phyloP scores from a whole-genome alignment of 306 rosid genomes.

The Lathyrus sativus region DNA sequence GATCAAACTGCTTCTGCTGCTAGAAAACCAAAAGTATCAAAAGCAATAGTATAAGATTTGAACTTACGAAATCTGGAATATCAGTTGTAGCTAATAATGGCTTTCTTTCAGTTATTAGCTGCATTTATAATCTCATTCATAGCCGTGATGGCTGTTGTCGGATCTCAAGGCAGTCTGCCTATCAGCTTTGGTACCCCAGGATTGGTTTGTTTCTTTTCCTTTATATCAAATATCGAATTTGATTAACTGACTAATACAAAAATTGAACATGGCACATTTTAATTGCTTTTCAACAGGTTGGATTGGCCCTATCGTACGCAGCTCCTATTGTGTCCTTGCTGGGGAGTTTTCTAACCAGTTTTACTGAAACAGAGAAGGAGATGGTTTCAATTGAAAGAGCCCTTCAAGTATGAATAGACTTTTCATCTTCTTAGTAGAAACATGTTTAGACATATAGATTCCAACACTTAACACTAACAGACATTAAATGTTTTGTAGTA shows the following conservation, averaged over 20 bases:
- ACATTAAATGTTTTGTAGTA: constrained; percentile 53
- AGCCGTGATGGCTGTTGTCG: constrained; percentile 88
- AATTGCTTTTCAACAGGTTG: constrained; percentile 56
- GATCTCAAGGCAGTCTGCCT: constrained; percentile 68
- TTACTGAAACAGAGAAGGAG: constrained; percentile 97
- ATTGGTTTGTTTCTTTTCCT: constrained; percentile 59
- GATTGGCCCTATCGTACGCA: constrained; percentile 91
- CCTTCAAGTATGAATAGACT: constrained; percentile 69
- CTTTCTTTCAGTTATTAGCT: constrained; percentile 73
- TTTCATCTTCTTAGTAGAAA: constrained; percentile 14
- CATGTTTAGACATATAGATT: constrained; percentile 15
- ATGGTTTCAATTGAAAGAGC: constrained; percentile 96
- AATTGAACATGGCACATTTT: constrained; percentile 27
- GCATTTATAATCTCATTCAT: constrained; percentile 79
- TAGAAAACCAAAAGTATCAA: too few relatives aligned
- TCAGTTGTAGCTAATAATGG: constrained; percentile 32
- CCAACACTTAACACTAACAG: constrained; percentile 39
- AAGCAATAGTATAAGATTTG: neutral
- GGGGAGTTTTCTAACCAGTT: constrained; percentile 87
- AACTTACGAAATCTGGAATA: constrained; percentile 26
- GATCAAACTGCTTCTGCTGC: too few relatives aligned
- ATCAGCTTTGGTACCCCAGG: constrained; percentile 87
- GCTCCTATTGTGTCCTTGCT: constrained; percentile 83
- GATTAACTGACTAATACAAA: constrained; percentile 17
- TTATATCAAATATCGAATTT: constrained; percentile 37